Percentiles rank a stretch among this genome's conserved stretches.
phyloP scores from a whole-genome alignment of 345 rosid species.

The Toxicodendron radicans region DNA sequence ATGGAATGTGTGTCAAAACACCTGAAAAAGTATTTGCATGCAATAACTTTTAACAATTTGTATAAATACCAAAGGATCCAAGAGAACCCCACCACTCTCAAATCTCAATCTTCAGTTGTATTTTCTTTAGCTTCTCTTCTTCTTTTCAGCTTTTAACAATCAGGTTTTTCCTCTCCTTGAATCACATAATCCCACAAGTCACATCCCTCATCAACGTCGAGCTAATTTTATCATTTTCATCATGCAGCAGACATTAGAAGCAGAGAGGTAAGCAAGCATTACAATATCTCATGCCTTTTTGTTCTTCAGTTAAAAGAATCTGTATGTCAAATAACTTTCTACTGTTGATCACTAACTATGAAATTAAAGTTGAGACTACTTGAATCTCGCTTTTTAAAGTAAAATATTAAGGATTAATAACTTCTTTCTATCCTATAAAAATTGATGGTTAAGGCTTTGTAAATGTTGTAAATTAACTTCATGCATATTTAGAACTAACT shows the following conservation, averaged over 20 bases:
- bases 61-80: background rate
- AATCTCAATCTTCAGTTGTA: background rate
- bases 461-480: background rate
- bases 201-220: background rate
- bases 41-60: background rate
- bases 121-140: background rate
- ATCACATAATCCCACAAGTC: slow-evolving; percentile 8
- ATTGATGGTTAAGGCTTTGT: background rate
- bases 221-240: background rate
- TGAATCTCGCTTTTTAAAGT: background rate
- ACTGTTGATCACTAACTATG: background rate
- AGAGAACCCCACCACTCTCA: background rate
- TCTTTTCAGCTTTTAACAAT: background rate
- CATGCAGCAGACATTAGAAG: background rate
- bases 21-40: background rate
- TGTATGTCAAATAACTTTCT: background rate
- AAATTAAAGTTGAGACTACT: background rate
- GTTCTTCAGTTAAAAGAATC: background rate
- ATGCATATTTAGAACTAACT: background rate
- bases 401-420: slow-evolving; percentile 2
- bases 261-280: slow-evolving; percentile 7
- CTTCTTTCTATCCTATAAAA: background rate
- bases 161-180: background rate
- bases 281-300: background rate
- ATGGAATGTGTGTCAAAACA: background rate